Evolutionary conservation across 106 monocot genomes (phyloP), one percentile per base, ranked within the genome.

Genomic region (Chionographis japonica): DNA sequence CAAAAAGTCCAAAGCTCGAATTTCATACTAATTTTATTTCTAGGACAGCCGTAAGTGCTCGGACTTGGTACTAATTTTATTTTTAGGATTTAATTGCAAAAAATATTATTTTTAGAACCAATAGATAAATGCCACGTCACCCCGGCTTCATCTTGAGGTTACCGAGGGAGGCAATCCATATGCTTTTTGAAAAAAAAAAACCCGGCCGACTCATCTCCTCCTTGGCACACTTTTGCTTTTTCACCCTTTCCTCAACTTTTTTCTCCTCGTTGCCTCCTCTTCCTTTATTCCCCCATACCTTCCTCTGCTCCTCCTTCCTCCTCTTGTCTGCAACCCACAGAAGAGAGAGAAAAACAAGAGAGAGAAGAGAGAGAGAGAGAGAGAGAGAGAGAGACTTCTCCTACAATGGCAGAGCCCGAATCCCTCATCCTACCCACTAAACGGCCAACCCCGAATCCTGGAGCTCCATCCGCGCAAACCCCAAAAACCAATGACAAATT

Each of bases 391-490:
- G 37, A 10, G 59, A 12, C 58, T 11, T 51, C 53, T 58, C 55
- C 43, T 64, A 40, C 50, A 77, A 90, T 90, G 90, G 86, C 83
- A 37, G 80, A 79, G 37, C 63, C 65, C 51, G 63, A 56, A 58
- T 11, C 70, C 0, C 50, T 41, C 18, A n/a, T 16, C 73, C 51
- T 63, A n/a, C 63, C 42, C 18, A 6, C 51, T 41, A 73, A 58
- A 18, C 41, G 35, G 0, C 57, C 15, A 67, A 60, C 53, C 7
- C n/a, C 13, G 3, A 27, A 36, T 3, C 58, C 6, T 9, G n/a
- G 20, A 27, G 13, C 72, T n/a, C 57, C 71, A 37, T 42, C 54
- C 5, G 52, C 61, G 27, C 38, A 69, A 18, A 36, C 16, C 41
- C 63, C 59, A 35, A 50, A 39, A 36, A 52, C 49, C 56, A 37